Evolutionary conservation across 1,284 basidiomycete genomes (phyloP), one percentile per base, ranked within the genome.

Genomic region (Leccinum glutinopallens): DNA sequence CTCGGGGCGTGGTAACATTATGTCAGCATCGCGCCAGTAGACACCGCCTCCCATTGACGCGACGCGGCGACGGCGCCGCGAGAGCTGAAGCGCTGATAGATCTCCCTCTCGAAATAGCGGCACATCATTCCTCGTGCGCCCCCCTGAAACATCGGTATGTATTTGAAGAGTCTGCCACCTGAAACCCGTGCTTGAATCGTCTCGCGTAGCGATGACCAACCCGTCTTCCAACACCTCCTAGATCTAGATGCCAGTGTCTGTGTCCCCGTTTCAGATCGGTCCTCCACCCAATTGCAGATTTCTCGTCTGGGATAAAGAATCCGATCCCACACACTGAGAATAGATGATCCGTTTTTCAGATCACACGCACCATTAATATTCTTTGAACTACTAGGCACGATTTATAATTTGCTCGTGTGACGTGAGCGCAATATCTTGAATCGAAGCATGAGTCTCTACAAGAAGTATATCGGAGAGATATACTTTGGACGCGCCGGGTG

Each of bases 1-100:
- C 66, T 75, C 69, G 61, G 51, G 60, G 71, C 73, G 73, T 75
- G 76, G 71, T 68, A 78, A 72, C 22, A 65, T 78, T 78, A 77
- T 60, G 66, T 78, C 75, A 78, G 73, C 73, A 63, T 29, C 55
- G n/a, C 55, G 32, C 55, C 55, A 12, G 29, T 19, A n/a, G 54
- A 32, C 54, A 55, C 37, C 57, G 60, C 60, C 54, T 43, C 61
- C 35, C 17, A 4, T 51, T 12, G 43, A 58, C 55, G 32, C 35
- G 61, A 35, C 61, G 19, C 49, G 49, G 19, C 49, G 49, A 51
- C 49, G 49, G 49, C 22, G 22, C 22, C 22, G 22, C 22, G 13
- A 51, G 17, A 9, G 39, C n/a, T 8, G 55, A 7, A 32, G 5
- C 29, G 7, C 29, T 29, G 29, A 13, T 57, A 22, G 33, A 57